These are phyloP conservation scores for Phytophthora megakarya DNA, from an alignment of 352 stramenopile species.

Conservation along the genomic window DNA sequence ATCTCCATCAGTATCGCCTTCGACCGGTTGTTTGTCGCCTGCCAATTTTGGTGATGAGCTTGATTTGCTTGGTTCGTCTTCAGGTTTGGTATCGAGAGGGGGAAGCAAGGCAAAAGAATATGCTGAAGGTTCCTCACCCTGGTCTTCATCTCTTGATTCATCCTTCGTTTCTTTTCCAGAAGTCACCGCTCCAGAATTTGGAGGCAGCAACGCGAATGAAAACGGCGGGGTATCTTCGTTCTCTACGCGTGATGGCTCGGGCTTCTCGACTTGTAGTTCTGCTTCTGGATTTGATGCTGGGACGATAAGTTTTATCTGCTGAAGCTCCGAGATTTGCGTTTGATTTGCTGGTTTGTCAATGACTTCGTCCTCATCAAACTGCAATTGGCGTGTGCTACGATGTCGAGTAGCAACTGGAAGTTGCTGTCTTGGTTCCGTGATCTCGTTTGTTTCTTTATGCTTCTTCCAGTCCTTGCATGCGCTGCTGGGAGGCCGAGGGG, in stretches of 20 bases:
- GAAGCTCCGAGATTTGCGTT: neutral
- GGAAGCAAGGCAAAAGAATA: conserved; percentile 36
- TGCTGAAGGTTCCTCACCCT: conserved; percentile 19
- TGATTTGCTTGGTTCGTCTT: conserved; percentile 1
- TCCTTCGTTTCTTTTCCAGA: neutral
- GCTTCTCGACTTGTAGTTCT: neutral
- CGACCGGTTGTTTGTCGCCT: conserved; percentile 7
- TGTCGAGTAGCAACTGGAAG: conserved; percentile 25
- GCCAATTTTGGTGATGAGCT: neutral
- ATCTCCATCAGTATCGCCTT: conserved; percentile 31
- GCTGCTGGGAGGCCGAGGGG: conserved; percentile 16
- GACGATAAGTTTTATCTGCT: neutral
- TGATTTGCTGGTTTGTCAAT: conserved; percentile 2
- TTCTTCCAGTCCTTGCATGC: neutral
- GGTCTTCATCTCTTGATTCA: conserved; percentile 11
- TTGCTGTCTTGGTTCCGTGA: neutral
- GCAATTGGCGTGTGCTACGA: conserved; percentile 48
- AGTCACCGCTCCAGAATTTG: neutral
- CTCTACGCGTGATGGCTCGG: neutral
- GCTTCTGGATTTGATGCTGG: neutral
- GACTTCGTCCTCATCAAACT: conserved; percentile 41
- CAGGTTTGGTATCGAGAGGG: neutral
- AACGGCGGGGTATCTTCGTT: conserved; percentile 5
- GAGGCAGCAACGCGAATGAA: conserved; percentile 31
- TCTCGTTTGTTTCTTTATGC: neutral